phyloP scores from a whole-genome alignment of 1,139 yeast species.

The Fermentozyma sake region DNA sequence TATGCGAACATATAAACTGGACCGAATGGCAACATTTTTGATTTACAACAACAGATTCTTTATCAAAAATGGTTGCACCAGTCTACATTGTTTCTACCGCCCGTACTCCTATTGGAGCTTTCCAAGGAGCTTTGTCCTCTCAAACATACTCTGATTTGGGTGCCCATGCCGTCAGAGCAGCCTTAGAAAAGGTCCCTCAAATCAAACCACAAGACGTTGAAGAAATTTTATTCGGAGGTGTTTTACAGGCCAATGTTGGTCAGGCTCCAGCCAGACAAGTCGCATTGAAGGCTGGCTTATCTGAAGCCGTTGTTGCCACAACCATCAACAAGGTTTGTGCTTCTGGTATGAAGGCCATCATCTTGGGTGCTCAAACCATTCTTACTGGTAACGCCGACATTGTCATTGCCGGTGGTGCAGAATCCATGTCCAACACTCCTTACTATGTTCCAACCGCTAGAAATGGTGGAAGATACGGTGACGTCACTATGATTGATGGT shows the following conservation, averaged over 20 bases:
- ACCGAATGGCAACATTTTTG: no score
- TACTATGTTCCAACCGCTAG: conserved; percentile 87
- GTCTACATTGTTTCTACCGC: conserved; percentile 89
- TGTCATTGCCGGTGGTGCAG: conserved; percentile 96
- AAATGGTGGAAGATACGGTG: conserved; percentile 87
- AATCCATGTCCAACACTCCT: conserved; percentile 94
- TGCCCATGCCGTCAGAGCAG: conserved; percentile 85
- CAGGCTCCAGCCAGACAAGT: conserved; percentile 99
- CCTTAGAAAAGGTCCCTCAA: conserved; percentile 77
- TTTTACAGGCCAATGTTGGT: conserved; percentile 88
- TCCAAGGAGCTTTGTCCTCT: conserved; percentile 78
- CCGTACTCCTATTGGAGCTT: conserved; percentile 94
- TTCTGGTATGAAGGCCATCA: conserved; percentile 88
- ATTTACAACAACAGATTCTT: no score
- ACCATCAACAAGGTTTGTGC: conserved; percentile 97
- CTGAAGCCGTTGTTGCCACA: conserved; percentile 74
- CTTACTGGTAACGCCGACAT: conserved; percentile 87
- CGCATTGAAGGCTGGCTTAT: conserved; percentile 83
- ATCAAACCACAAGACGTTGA: conserved; percentile 77
- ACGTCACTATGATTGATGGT: conserved; percentile 74
- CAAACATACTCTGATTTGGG: conserved; percentile 83
- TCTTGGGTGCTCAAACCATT: conserved; percentile 86
- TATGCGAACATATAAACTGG: no score
- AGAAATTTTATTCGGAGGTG: conserved; percentile 91
- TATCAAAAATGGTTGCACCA: conserved; percentile 16